phyloP scores from a whole-genome alignment of 73 alveolate genomes.

The Paramecium bursaria region DNA sequence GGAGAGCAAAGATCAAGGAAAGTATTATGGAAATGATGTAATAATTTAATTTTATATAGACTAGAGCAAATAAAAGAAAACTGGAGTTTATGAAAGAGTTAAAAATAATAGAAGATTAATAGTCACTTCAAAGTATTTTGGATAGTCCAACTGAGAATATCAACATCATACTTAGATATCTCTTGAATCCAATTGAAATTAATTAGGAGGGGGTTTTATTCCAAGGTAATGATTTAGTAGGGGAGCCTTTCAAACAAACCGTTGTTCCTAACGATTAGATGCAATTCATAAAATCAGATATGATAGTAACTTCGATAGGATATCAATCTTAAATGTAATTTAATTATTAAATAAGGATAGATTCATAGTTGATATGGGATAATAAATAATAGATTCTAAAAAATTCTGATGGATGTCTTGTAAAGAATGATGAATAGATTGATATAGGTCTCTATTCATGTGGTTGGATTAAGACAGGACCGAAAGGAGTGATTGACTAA shows the following conservation, averaged over 20 bases:
- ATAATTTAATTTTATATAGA: not conserved
- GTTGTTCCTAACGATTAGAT: not conserved
- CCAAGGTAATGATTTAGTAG: slow-evolving; percentile 20
- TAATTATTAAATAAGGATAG: slow-evolving; percentile 31
- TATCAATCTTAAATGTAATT: slow-evolving; percentile 57
- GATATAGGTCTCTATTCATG: slow-evolving; percentile 77
- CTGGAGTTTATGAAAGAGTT: slow-evolving; percentile 54
- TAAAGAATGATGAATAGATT: slow-evolving; percentile 47
- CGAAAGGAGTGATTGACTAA: slow-evolving; percentile 86
- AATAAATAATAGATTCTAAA: slow-evolving; percentile 21
- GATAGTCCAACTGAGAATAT: slow-evolving; percentile 22
- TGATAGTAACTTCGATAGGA: slow-evolving; percentile 71
- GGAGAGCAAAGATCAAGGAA: slow-evolving; percentile 37
- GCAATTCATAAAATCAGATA: slow-evolving; percentile 56
- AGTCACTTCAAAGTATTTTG: not conserved
- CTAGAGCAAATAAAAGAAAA: slow-evolving; percentile 70
- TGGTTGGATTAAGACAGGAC: slow-evolving; percentile 95
- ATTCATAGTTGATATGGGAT: slow-evolving; percentile 63
- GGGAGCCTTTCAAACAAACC: slow-evolving; percentile 31
- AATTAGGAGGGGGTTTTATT: not conserved
- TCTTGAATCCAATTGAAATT: slow-evolving; percentile 47
- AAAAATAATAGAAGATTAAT: slow-evolving; percentile 51
- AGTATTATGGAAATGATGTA: slow-evolving; percentile 52
- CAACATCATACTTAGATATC: slow-evolving; percentile 43
- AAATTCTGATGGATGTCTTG: slow-evolving; percentile 65